These are phyloP conservation scores for Trichoderma cornu-damae DNA, from an alignment of 2,329 filamentous ascomycete genomes.

Conservation along the genomic window DNA sequence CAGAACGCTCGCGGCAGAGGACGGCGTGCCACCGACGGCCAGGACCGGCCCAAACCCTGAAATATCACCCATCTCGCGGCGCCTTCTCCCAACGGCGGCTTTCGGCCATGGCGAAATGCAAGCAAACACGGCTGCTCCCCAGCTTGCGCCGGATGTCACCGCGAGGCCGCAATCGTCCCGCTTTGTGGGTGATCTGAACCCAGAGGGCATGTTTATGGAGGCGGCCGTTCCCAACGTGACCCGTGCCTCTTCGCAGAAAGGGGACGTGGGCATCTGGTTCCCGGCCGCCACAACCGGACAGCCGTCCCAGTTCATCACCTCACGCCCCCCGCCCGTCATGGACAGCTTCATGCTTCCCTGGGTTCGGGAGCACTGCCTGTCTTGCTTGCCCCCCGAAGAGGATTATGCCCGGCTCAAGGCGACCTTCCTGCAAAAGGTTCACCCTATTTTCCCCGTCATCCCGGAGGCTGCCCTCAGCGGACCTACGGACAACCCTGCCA, in stretches of 20 bases:
- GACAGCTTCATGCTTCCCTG: constrained; percentile 40
- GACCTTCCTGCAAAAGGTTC: constrained; percentile 48
- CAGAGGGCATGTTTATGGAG: constrained; percentile 55
- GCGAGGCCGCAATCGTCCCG: constrained; percentile 35
- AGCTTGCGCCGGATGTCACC: constrained; percentile 15
- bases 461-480: constrained; percentile 34
- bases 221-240: constrained; percentile 39
- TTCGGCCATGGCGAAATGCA: not conserved
- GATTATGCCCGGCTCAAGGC: constrained; percentile 44
- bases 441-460: constrained; percentile 51
- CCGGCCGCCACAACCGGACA: constrained; percentile 28
- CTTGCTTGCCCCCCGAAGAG: constrained; percentile 42
- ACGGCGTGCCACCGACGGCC: not conserved
- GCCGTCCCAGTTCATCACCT: constrained; percentile 36
- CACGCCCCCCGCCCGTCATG: constrained; percentile 36
- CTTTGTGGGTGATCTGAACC: constrained; percentile 56
- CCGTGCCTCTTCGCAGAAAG: constrained; percentile 40
- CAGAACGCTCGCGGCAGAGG: not conserved
- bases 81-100: not conserved
- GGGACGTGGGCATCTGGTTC: constrained; percentile 54
- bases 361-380: constrained; percentile 42
- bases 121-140: not conserved
- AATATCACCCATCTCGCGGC: not conserved
- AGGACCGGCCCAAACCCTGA: not conserved
- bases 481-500: constrained; percentile 31